These are phyloP conservation scores for Lyophyllum atratum DNA, from an alignment of 768 basidiomycete genomes.

Conservation along the genomic window DNA sequence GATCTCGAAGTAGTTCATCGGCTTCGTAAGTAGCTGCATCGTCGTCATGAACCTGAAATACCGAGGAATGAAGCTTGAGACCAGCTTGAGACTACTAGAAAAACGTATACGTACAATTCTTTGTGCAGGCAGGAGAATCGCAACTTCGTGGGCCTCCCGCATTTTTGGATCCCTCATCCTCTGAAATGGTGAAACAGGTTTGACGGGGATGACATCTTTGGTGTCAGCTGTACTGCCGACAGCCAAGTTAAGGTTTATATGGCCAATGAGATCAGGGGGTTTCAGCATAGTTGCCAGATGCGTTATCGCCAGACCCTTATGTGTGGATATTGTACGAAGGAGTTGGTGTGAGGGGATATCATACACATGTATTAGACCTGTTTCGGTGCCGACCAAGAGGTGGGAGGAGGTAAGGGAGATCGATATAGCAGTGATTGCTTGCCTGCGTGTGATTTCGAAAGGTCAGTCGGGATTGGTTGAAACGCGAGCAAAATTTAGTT, in stretches of 20 bases:
- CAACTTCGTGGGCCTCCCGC: slow-evolving; percentile 70
- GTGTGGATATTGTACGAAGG: slow-evolving; percentile 76
- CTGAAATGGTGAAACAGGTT: slow-evolving; percentile 70
- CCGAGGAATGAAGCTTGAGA: not conserved
- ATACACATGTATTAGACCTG: slow-evolving; percentile 77
- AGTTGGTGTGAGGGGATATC: slow-evolving; percentile 91
- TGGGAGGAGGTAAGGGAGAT: slow-evolving; percentile 79
- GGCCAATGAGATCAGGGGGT: slow-evolving; percentile 86
- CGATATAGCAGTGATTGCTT: slow-evolving; percentile 70
- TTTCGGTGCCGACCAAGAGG: slow-evolving; percentile 79
- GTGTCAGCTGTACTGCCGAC: slow-evolving; percentile 39
- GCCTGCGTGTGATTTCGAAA: slow-evolving; percentile 40
- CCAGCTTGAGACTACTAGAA: not conserved
- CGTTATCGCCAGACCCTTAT: slow-evolving; percentile 70
- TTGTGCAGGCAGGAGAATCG: slow-evolving; percentile 57
- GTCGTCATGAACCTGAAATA: slow-evolving; percentile 29
- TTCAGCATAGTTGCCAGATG: slow-evolving; percentile 78
- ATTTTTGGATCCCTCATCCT: slow-evolving; percentile 67
- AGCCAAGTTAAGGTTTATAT: slow-evolving; percentile 58
- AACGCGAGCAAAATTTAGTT: slow-evolving; percentile 18
- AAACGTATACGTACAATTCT: slow-evolving; percentile 37
- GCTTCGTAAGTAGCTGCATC: slow-evolving; percentile 41
- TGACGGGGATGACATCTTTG: slow-evolving; percentile 65
- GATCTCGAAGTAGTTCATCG: slow-evolving; percentile 64
- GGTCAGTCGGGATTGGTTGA: not conserved